Conservation (phyloP, 2,329 filamentous ascomycete species). For the Phaeosphaeriaceae sp. region DNA sequence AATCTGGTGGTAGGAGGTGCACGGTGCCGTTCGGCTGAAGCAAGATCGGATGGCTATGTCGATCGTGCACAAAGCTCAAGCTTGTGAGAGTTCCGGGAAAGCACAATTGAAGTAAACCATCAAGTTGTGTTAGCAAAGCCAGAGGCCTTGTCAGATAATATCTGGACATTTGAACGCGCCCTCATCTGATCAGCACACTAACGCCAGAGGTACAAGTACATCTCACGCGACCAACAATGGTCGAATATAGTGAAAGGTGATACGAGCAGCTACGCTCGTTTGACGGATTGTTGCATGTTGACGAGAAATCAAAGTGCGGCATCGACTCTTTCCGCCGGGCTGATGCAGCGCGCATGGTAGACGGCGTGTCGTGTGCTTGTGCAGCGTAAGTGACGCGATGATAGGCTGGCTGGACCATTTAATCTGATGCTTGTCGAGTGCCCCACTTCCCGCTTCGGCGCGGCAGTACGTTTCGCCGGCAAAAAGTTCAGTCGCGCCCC, state of each 20-base stretch:
- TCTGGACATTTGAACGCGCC: no score
- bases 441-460: constrained; percentile 7
- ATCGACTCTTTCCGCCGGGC: constrained; percentile 14
- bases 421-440: constrained; percentile 23
- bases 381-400: constrained; percentile 30
- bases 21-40: constrained; percentile 28
- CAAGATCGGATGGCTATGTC: constrained; percentile 11
- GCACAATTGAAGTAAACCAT: background rate
- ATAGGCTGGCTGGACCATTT: constrained; percentile 31
- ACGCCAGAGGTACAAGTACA: background rate
- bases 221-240: background rate
- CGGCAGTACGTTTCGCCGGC: constrained; percentile 23
- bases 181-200: no score
- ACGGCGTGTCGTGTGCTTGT: constrained; percentile 31
- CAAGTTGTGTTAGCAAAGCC: background rate
- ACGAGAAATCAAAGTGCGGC: background rate
- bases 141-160: background rate
- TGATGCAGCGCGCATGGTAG: constrained; percentile 16
- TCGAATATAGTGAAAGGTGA: background rate
- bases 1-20: constrained; percentile 26
- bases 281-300: constrained; percentile 13
- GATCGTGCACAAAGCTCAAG: constrained; percentile 1
- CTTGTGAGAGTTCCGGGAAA: background rate
- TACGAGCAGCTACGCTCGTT: constrained; percentile 2
- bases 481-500: constrained; percentile 27